Base-by-base conservation (phyloP, 768 basidiomycete genomes). In the Melanogaster broomeanus region DNA sequence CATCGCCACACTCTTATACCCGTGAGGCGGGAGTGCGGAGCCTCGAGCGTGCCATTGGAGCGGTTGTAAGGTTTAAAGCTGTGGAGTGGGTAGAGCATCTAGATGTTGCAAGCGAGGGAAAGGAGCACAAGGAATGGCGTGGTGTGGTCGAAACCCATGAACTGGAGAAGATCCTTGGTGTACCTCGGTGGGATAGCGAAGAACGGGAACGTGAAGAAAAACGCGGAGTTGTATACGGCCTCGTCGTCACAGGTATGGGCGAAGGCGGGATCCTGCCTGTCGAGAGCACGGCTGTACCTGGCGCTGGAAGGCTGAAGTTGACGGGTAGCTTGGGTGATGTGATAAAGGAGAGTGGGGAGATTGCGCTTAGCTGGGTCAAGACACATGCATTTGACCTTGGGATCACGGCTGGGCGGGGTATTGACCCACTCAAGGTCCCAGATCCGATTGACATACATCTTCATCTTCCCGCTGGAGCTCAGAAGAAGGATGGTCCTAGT, bases 281-380 rank as follows among this genome's bases (percentile, higher is more conserved):
- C 21, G 94, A 97, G 71, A 90, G 88, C 31, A 84, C 85, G 19
- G 76, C 79, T 4, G 75, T 93, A 2, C 92, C 93, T 12, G 93
- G 93, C 1, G 69, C 69, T 18, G 93, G 93, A 2, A 71, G 72
- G 49, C 68, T 96, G 56, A 87, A 85, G 61, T 68, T 92, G 55
- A 96, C 93, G 0, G 93, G 93, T 5, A 86, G 84, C 60, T 68
- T 96, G 38, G 93, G 93, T 4, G 91, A 93, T 46, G 92, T 94
- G 16, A 93, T 97, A 72, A 88, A 88, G 67, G 94, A 98, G 74
- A 92, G 89, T 54, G 93, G 86, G 8, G 90, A 92, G 63, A 75
- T 98, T 40, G 92, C 92, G 2, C 72, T 97, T 60, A 93, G 90
- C 64, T 97, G 94, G 93, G 91, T 96, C 16, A 92, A 90, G 74